Evolutionary conservation across 2,329 filamentous ascomycete genomes (phyloP), one percentile per base, ranked within the genome.

Genomic region (Fusarium bactridioides): DNA sequence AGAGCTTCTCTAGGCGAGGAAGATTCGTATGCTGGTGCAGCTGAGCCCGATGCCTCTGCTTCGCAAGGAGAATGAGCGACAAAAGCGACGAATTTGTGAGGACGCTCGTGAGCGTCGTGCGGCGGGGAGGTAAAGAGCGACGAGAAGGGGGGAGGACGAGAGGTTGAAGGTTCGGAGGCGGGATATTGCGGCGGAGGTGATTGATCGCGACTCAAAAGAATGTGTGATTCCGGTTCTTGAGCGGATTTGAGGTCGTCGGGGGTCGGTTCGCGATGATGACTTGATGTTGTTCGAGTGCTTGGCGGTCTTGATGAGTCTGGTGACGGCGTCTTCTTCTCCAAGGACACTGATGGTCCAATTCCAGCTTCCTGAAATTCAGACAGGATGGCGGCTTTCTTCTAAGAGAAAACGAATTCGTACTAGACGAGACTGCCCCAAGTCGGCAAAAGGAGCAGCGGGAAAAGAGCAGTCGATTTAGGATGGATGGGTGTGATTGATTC

Each of bases 181-280:
- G 88, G 88, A 80, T 91, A 91, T 78, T 86, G 86, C 57, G 89
- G 89, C 72, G 89, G 89, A 58, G 88, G 88, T 64, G 86, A 87
- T 70, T 83, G 84, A 69, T 82, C 81, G 70, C 81, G 79, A 66
- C 67, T 80, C 72, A 78, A 75, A 70, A 71, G 62, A 69, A 67
- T 63, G 59, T 76, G 67, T 51, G 76, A 62, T 59, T 77, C 69
- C 62, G 72, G 60, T 53, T 76, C 66, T 73, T 73, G 68, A 40
- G 70, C 56, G 66, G 68, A 62, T 69, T 75, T 72, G 64, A 75
- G 61, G 48, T 74, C 64, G 62, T 71, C 70, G 63, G 73, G 57
- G 33, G 72, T 70, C 41, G 72, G 64, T 61, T 74, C 71, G 67
- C 67, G 66, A 63, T 74, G 70, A 63, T 67, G 71, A 43, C 71